phyloP scores from a whole-genome alignment of 208 protist species.

The Novymonas esmeraldas region DNA sequence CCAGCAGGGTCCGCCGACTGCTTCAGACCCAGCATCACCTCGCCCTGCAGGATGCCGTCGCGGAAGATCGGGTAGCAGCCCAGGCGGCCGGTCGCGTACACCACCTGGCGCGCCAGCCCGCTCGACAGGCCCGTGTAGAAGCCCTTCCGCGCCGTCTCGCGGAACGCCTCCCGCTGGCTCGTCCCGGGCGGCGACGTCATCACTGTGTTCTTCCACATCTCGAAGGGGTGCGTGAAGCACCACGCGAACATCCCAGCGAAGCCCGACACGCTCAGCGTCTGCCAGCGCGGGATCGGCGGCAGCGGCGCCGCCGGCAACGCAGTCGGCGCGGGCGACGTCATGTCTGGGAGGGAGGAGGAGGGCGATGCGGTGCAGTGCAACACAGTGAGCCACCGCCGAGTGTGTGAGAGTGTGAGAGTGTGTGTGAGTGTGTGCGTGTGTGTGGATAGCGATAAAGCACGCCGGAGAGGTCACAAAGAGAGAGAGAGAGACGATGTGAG shows the following conservation, averaged over 20 bases:
- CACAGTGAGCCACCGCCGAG: too few species aligned
- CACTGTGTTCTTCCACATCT: slow-evolving; percentile 95
- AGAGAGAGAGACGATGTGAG: too few species aligned
- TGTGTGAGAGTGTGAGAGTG: too few species aligned
- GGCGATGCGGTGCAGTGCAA: too few species aligned
- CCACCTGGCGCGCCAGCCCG: slow-evolving; percentile 86
- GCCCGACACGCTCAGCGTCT: slow-evolving; percentile 79
- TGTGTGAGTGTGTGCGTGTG: too few species aligned
- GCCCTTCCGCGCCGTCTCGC: slow-evolving; percentile 54
- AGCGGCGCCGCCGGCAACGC: slow-evolving; percentile 13
- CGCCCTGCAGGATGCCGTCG: slow-evolving; percentile 63
- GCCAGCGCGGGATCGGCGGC: slow-evolving; percentile 42
- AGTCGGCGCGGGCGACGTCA: background rate
- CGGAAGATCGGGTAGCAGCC: slow-evolving; percentile 92
- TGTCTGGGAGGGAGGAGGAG: background rate
- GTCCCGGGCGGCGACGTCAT: slow-evolving; percentile 70
- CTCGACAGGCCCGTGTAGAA: slow-evolving; percentile 85
- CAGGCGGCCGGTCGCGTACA: slow-evolving; percentile 90
- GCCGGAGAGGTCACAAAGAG: too few species aligned
- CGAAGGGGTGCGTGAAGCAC: slow-evolving; percentile 92
- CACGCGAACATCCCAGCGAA: slow-evolving; percentile 88
- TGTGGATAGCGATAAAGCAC: too few species aligned
- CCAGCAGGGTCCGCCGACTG: slow-evolving; percentile 48
- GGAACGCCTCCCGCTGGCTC: slow-evolving; percentile 50
- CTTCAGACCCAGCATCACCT: slow-evolving; percentile 44